Base-by-base conservation (phyloP, 257 asterid species). In the Lycium ferocissimum region DNA sequence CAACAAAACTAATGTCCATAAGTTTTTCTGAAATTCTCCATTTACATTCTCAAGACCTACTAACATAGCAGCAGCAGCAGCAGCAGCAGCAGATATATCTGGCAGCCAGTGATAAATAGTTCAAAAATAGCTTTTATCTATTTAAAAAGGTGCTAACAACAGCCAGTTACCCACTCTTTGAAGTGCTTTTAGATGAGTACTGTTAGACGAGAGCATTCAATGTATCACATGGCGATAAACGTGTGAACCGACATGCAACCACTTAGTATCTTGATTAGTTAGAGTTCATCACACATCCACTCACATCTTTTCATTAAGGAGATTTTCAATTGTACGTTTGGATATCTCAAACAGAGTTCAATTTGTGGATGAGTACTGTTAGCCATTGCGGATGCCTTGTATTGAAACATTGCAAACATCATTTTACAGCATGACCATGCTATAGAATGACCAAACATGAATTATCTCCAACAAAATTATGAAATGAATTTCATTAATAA, bases 401-500 rank as follows among this genome's bases (percentile, higher is more conserved):
- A 83, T 20, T 71, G 66, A 10, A 56, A 63, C 82, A 38, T 83
- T 71, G 38, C 81, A 83, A 54, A 38, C 85, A 83, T 71, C 82
- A 59, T 62, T 40, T 37, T 78, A 78, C 53, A 78, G 65, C 17
- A 78, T 53, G 49, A 54, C 4, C 12, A 53, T 33, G 65, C 26
- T 53, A 78, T 26, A 51, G 49, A 78, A 58, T 26, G 26, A 15
- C 65, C 45, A 76, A 49, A 51, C 62, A 76, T 7, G 22, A 49
- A 22, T 12, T 51, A 76, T 22, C 51, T 53, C 65, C 65, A 54
- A 26, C 54, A 53, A 71, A 86, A 22, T 20, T 57, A 8, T 70
- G 83, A 67, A 53, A 20, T 49, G 56, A 81, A 87, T 45, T 86
- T 51, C 84, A 71, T 54, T 69, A 83, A 80, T 76, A 83, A 80